Base-by-base conservation (phyloP, 768 basidiomycete genomes). In the Fomitopsis serialis region DNA sequence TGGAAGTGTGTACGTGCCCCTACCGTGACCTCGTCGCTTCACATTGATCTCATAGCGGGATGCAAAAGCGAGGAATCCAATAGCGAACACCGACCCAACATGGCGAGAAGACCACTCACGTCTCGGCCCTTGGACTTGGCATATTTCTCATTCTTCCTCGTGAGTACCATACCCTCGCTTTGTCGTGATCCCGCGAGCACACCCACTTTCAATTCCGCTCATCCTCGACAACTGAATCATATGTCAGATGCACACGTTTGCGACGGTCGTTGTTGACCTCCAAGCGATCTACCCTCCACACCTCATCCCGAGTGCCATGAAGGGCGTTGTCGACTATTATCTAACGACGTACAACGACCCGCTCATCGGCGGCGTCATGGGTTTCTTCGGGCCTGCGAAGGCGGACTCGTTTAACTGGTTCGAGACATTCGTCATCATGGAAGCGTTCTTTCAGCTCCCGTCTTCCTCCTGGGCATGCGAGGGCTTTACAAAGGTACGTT, bases 381-480 rank as follows among this genome's bases (percentile, higher is more conserved):
- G 82, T 22, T 67, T 69, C 13, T 70, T 72, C 45, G 68, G 68
- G 9, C 43, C 36, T 7, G 23, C 6, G 7, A 48, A 60, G 50
- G 51, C 53, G 7, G 51, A 58, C 9, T 60, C 66, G 12, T 68
- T 81, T 15, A 61, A 78, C 15, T 88, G 86, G 85, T 82, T 87
- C 67, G 81, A 76, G 63, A 75, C 75, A 1, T 90, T 89, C 63
- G 50, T 87, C 13, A 63, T 67, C n/a, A 65, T 86, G 5, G 86
- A 89, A 68, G 68, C 67, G 86, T 56, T 80, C 46, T 86, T 88
- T 66, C 91, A 92, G 63, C 68, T 92, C 0, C 92, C 92, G 77
- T 85, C 0, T 92, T 92, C 63, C 59, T 91, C 42, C 54, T 92
- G n/a, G 88, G 86, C 12, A 74, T 79, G 43, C 70, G 70, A 13